Evolutionary conservation across 2,329 filamentous ascomycete species (phyloP).

Genomic region (Apiospora rasikravindrae): DNA sequence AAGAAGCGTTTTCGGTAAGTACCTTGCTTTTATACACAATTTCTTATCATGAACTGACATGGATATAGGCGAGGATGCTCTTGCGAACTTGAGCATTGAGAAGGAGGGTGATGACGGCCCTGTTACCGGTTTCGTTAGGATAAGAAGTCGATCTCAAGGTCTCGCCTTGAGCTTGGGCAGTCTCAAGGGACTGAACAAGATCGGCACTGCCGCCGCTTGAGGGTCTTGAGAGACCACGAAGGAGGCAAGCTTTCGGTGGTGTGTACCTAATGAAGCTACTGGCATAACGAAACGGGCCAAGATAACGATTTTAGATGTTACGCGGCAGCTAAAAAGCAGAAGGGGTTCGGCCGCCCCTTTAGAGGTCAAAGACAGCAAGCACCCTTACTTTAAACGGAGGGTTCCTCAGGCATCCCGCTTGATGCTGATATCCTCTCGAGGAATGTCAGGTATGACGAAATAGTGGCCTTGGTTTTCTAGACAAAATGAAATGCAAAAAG

Average conservation of each 20-base stretch:
- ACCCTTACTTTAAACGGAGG: background rate
- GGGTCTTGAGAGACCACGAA: background rate
- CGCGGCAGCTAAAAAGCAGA: background rate
- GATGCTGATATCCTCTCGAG: background rate
- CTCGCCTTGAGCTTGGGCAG: conserved; percentile 92
- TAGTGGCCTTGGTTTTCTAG: conserved; percentile 12
- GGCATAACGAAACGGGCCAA: conserved; percentile 9
- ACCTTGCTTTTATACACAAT: conserved; percentile 16
- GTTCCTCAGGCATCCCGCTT: background rate
- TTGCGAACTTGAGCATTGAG: conserved; percentile 97
- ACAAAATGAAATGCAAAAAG: conserved; percentile 16
- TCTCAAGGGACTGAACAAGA: conserved; percentile 91
- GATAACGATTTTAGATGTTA: conserved; percentile 9
- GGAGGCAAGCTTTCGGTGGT: background rate
- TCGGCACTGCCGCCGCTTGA: conserved; percentile 51
- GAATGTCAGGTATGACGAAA: conserved; percentile 1
- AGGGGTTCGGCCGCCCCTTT: background rate
- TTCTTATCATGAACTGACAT: background rate
- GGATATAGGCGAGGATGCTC: conserved; percentile 85
- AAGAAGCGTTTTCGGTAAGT: conserved; percentile 95
- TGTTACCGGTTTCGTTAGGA: conserved; percentile 96
- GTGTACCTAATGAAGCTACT: conserved; percentile 4
- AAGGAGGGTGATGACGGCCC: conserved; percentile 95
- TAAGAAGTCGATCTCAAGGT: conserved; percentile 95
- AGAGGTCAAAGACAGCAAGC: background rate